Evolutionary conservation across 768 basidiomycete species (phyloP), one percentile per base, ranked within the genome.

Genomic region (Naganishia vishniacii): DNA sequence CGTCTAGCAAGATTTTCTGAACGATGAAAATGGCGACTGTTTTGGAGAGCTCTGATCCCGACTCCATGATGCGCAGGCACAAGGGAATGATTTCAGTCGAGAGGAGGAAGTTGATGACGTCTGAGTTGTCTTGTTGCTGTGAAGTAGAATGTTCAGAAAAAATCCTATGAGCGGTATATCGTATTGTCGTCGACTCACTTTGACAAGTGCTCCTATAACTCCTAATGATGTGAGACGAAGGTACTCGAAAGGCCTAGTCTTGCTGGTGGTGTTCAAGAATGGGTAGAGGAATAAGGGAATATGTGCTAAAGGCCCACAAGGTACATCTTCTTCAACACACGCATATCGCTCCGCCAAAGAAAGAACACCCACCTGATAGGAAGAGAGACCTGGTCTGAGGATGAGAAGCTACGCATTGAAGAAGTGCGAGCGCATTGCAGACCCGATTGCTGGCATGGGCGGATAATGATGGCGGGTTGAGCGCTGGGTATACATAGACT

Each of bases 21-120:
- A 99, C 95, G 72, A 99, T 99, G 79, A 99, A 99, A 72, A 99
- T 99, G 45, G 95, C 95, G 47, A 99, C 95, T 0, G 95, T 99
- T 80, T 99, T 99, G 64, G 89, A 91, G 18, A 99, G 84, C 72
- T 99, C 95, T 3, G 93, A 95, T 45, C 95, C 95, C 3, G 95
- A 97, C 78, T 99, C 95, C 95, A 99, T 99, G 78, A 99, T 99
- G 59, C 95, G 88, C 56, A 99, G 85, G 76, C 95, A 99, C 68
- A 99, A 87, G 37, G 95, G 95, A 75, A 99, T 99, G 77, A 99
- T 99, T 81, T 99, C 95, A 60, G 95, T 99, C 4, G 93, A 95
- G 47, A 99, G 84, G 45, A 99, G 83, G 82, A 99, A 99, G 80
- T 97, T 94, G 78, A 99, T 98, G 69, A 99, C 95, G 62, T 94